Conservation (phyloP, 225 moss, liverwort and hornwort genomes). For the Sphagnum contortum region DNA sequence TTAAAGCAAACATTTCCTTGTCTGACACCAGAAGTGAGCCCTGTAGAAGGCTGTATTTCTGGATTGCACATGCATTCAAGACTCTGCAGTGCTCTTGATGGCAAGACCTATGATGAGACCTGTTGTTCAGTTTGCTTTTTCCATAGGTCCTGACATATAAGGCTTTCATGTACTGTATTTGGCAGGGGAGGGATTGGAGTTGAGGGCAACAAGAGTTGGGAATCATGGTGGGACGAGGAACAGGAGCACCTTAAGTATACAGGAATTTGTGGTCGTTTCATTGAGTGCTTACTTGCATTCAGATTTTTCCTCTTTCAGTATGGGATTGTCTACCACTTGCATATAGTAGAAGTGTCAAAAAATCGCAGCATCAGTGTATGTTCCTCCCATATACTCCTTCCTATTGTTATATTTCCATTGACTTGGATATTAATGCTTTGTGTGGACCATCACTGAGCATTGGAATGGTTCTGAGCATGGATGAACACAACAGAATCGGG, state of each 20-base stretch:
- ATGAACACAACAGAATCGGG: too few species aligned
- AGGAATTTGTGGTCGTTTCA: constrained; percentile 55
- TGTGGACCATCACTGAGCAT: too few species aligned
- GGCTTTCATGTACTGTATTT: neutral
- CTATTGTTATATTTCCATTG: too few species aligned
- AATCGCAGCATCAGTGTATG: constrained; percentile 61
- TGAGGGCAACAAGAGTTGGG: constrained; percentile 85
- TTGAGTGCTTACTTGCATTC: constrained; percentile 54
- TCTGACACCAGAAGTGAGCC: neutral
- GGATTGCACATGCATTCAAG: neutral
- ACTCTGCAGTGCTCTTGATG: neutral
- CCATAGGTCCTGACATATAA: too few species aligned
- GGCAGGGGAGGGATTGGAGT: constrained; percentile 84
- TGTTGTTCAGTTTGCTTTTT: too few species aligned
- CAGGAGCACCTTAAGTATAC: constrained; percentile 69
- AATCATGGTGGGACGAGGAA: constrained; percentile 97
- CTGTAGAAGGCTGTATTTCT: neutral
- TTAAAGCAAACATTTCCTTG: too few species aligned
- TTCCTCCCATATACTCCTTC: neutral
- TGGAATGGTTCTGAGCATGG: too few species aligned
- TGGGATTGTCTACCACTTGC: constrained; percentile 77
- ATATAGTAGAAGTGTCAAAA: constrained; percentile 29
- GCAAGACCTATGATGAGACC: neutral
- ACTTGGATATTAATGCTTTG: too few species aligned
- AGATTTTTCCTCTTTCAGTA: constrained; percentile 87